Percentiles rank a stretch among this genome's conserved stretches.
Conservation (phyloP, 1,284 basidiomycete genomes). For the Takashimella koratensis region DNA sequence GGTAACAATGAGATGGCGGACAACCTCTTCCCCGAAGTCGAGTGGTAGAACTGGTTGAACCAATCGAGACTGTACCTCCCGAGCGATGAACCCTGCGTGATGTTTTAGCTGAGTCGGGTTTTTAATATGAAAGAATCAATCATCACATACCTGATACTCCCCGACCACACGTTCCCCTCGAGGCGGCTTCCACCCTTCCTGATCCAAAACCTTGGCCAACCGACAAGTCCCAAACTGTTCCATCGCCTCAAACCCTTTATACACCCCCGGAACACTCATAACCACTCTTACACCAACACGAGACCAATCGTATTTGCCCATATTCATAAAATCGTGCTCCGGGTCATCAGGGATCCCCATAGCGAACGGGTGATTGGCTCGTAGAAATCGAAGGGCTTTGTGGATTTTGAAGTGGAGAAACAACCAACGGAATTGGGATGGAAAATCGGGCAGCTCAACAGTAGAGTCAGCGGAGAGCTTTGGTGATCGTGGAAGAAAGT, state of each 20-base stretch:
- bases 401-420: constrained; percentile 40
- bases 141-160: constrained; percentile 46
- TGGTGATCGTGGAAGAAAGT: constrained; percentile 30
- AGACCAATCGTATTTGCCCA: constrained; percentile 43
- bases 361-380: constrained; percentile 27
- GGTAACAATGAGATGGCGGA: constrained; percentile 14
- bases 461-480: constrained; percentile 4
- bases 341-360: constrained; percentile 20
- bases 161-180: constrained; percentile 30
- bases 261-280: constrained; percentile 40
- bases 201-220: constrained; percentile 32
- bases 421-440: constrained; percentile 34
- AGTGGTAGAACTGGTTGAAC: constrained; percentile 40
- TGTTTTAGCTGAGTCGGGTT: not conserved
- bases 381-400: constrained; percentile 31
- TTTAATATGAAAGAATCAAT: not conserved
- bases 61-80: constrained; percentile 41
- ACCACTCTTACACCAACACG: constrained; percentile 42
- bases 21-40: constrained; percentile 27
- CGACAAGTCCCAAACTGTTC: constrained; percentile 33
- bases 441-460: constrained; percentile 27
- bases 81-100: constrained; percentile 41
- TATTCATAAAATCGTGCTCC: constrained; percentile 19
- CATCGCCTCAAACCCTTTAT: constrained; percentile 32
- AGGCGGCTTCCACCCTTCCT: constrained; percentile 37